A percentile compares a stretch with the other conserved stretches of the same genome.
phyloP scores from a whole-genome alignment of 108 stramenopile species.

The Pelagomonas calceolata region DNA sequence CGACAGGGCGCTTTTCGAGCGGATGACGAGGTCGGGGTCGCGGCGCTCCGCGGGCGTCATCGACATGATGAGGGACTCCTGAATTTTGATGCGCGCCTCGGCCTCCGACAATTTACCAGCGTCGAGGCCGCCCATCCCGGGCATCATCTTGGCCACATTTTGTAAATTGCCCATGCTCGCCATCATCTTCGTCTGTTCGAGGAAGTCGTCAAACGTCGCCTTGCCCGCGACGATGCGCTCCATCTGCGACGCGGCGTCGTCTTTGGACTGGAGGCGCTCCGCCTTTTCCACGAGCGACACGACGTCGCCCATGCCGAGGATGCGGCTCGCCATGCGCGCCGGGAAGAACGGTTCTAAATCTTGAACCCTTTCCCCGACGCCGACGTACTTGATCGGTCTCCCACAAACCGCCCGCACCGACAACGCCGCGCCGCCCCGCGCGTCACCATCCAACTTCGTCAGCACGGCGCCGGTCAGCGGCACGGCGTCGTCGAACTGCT shows the following conservation, averaged over 20 bases:
- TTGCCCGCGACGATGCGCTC: slow-evolving; percentile 72
- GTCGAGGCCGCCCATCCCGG: slow-evolving; percentile 71
- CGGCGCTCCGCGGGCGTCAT: slow-evolving; percentile 81
- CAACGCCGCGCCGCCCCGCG: slow-evolving; percentile 83
- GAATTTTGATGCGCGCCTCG: slow-evolving; percentile 60
- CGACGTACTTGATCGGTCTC: slow-evolving; percentile 92
- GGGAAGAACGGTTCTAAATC: slow-evolving; percentile 93
- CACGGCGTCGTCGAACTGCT: slow-evolving; percentile 78
- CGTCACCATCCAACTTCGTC: slow-evolving; percentile 90
- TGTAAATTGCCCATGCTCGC: slow-evolving; percentile 75
- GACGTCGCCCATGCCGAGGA: slow-evolving; percentile 94
- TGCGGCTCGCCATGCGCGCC: slow-evolving; percentile 86
- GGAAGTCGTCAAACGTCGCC: slow-evolving; percentile 88
- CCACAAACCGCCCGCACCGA: slow-evolving; percentile 80
- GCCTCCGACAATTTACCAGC: slow-evolving; percentile 50
- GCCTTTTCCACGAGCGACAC: slow-evolving; percentile 89
- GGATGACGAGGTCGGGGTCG: slow-evolving; percentile 71
- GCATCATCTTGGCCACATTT: slow-evolving; percentile 84
- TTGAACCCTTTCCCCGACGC: slow-evolving; percentile 72
- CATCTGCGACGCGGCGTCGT: slow-evolving; percentile 62
- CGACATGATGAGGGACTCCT: slow-evolving; percentile 71
- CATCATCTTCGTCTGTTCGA: slow-evolving; percentile 68
- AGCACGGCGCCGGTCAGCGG: slow-evolving; percentile 83
- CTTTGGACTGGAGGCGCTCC: slow-evolving; percentile 69
- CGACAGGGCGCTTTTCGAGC: slow-evolving; percentile 54